phyloP scores from a whole-genome alignment of 768 basidiomycete genomes.

The Mycena kentingensis region DNA sequence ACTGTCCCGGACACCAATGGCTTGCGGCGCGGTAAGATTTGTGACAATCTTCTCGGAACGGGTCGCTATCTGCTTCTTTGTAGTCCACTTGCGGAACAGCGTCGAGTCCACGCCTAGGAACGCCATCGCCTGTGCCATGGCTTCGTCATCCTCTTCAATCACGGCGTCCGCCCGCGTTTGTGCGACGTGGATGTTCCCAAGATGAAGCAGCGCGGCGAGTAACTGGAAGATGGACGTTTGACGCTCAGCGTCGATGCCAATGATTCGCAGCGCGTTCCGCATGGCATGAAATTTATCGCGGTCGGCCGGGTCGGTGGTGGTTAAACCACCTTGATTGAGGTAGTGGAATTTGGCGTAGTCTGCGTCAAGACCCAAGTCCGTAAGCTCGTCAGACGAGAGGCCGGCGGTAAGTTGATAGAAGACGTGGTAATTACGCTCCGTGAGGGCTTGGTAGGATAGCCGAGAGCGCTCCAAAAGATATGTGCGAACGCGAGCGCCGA shows the following conservation, averaged over 20 bases:
- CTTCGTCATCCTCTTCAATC: slow-evolving; percentile 80
- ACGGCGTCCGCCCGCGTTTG: slow-evolving; percentile 79
- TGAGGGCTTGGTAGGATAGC: slow-evolving; percentile 93
- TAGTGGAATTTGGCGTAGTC: slow-evolving; percentile 89
- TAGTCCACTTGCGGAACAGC: slow-evolving; percentile 98
- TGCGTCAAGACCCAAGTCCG: slow-evolving; percentile 85
- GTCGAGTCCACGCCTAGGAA: slow-evolving; percentile 88
- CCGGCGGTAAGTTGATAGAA: slow-evolving; percentile 99
- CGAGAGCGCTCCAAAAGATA: slow-evolving; percentile 97
- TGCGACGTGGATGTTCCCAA: slow-evolving; percentile 93
- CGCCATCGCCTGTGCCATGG: slow-evolving; percentile 77
- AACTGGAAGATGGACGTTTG: slow-evolving; percentile 98
- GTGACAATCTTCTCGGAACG: slow-evolving; percentile 96
- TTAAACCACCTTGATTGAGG: slow-evolving; percentile 90
- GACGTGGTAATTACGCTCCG: slow-evolving; percentile 98
- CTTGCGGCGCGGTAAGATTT: slow-evolving; percentile 80
- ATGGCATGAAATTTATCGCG: slow-evolving; percentile 92
- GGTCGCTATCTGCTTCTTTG: slow-evolving; percentile 96
- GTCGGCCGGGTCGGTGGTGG: slow-evolving; percentile 91
- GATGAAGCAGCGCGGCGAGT: slow-evolving; percentile 88
- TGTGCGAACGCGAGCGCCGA: slow-evolving; percentile 95
- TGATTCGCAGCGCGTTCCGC: slow-evolving; percentile 91
- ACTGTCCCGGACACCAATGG: slow-evolving; percentile 93
- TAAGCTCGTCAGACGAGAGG: slow-evolving; percentile 90
- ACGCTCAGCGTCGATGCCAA: slow-evolving; percentile 94